A percentile compares a stretch with the other conserved stretches of the same genome.
Conservation (phyloP, 2,329 filamentous ascomycete species). For the Exophiala lecanii-corni region DNA sequence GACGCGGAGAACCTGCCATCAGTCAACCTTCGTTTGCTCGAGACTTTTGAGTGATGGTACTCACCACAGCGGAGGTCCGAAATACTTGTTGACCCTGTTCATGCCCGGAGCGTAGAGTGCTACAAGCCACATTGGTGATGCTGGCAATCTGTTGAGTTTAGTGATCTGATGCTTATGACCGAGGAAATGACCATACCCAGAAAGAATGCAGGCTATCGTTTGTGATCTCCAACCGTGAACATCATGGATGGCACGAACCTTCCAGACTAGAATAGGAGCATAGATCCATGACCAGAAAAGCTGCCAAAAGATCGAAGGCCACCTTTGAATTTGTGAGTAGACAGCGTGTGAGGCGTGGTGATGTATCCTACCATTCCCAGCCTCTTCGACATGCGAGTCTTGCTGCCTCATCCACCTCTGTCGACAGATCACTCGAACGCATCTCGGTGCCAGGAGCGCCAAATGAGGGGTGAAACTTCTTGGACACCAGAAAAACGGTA, state of each 20-base stretch:
- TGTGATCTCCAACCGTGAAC: slow-evolving; percentile 64
- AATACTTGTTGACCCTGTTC: slow-evolving; percentile 48
- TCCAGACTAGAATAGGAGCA: slow-evolving; percentile 59
- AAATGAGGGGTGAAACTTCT: slow-evolving; percentile 57
- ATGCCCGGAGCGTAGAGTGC: slow-evolving; percentile 49
- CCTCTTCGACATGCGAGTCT: slow-evolving; percentile 47
- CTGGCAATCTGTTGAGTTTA: slow-evolving; percentile 50
- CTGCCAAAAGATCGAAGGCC: slow-evolving; percentile 62
- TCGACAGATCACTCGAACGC: neutral
- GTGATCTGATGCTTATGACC: neutral
- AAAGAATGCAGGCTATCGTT: slow-evolving; percentile 50
- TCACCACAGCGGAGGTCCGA: slow-evolving; percentile 59
- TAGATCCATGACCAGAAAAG: slow-evolving; percentile 60
- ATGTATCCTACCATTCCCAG: slow-evolving; percentile 57
- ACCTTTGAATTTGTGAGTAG: slow-evolving; percentile 34
- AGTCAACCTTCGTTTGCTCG: slow-evolving; percentile 6
- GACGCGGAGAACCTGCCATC: slow-evolving; percentile 49
- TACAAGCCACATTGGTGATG: slow-evolving; percentile 62
- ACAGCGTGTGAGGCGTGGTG: slow-evolving; percentile 2
- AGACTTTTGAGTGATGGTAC: slow-evolving; percentile 4
- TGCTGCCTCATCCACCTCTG: slow-evolving; percentile 31
- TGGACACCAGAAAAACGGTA: slow-evolving; percentile 59
- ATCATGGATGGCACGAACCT: slow-evolving; percentile 57
- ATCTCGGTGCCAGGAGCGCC: slow-evolving; percentile 23
- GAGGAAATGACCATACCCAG: slow-evolving; percentile 32